Conservation (phyloP, 805 yeast genomes). For the Aciculoconidium aculeatum region DNA sequence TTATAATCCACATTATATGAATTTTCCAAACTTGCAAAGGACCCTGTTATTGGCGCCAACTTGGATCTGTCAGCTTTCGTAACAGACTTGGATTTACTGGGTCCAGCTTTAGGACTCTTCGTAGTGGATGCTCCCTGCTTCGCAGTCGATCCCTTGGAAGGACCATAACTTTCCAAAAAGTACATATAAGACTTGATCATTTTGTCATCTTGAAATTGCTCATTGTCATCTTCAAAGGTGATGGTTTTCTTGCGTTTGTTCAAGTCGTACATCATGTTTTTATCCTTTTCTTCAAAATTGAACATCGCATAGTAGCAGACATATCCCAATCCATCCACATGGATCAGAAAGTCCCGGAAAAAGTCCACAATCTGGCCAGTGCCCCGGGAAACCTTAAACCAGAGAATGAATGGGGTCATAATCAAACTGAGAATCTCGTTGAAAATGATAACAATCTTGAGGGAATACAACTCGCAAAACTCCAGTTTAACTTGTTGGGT, state of each 20-base stretch:
- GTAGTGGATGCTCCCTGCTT: conserved; percentile 2
- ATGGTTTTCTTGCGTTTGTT: conserved; percentile 16
- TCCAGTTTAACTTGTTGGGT: conserved; percentile 79
- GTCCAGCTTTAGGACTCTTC: too few relatives aligned
- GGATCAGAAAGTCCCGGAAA: conserved; percentile 82
- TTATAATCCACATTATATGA: conserved; percentile 22
- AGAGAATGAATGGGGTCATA: conserved; percentile 82
- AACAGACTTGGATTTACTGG: too few relatives aligned
- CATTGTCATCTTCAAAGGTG: conserved; percentile 15
- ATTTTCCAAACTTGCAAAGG: neutral
- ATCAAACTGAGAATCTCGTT: conserved; percentile 79
- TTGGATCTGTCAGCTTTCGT: too few relatives aligned
- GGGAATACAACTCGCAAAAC: conserved; percentile 71
- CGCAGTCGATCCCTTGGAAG: conserved; percentile 14
- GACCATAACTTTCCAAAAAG: conserved; percentile 75
- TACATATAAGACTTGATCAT: conserved; percentile 89
- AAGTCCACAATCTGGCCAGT: conserved; percentile 81
- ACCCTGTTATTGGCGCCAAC: too few relatives aligned
- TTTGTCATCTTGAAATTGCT: conserved; percentile 64
- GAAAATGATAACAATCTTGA: conserved; percentile 62
- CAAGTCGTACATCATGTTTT: conserved; percentile 35
- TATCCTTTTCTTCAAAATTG: conserved; percentile 59
- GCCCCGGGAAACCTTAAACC: conserved; percentile 72
- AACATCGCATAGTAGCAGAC: conserved; percentile 95
- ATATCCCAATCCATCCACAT: conserved; percentile 91